A percentile compares a stretch with the other conserved stretches of the same genome.
Conservation (phyloP, 2,329 filamentous ascomycete species). For the Aspergillaceae sp. region DNA sequence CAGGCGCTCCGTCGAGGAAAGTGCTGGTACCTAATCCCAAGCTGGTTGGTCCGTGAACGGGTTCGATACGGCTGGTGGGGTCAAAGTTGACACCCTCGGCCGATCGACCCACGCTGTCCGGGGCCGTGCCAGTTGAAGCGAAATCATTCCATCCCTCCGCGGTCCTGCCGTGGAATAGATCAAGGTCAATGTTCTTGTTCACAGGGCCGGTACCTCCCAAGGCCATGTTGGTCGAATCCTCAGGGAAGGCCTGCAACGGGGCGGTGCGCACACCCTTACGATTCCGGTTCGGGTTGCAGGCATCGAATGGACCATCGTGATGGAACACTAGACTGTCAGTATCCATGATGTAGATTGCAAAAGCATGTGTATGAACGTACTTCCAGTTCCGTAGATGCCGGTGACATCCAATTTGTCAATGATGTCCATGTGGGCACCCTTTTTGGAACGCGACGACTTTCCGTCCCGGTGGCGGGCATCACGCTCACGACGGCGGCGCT, state of each 20-base stretch:
- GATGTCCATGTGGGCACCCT: constrained; percentile 57
- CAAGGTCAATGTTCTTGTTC: constrained; percentile 72
- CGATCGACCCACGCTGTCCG: constrained; percentile 15
- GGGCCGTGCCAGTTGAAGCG: constrained; percentile 38
- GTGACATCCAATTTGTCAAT: constrained; percentile 97
- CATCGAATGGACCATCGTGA: constrained; percentile 95
- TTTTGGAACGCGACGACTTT: constrained; percentile 29
- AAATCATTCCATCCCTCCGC: constrained; percentile 86
- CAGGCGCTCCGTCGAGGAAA: constrained; percentile 88
- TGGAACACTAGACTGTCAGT: constrained; percentile 64
- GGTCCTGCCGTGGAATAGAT: constrained; percentile 75
- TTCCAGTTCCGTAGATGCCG: constrained; percentile 84
- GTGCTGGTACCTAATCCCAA: constrained; percentile 86
- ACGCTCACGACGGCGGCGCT: constrained; percentile 43
- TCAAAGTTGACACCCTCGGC: constrained; percentile 50
- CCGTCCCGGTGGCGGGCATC: constrained; percentile 35
- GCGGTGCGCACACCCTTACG: constrained; percentile 71
- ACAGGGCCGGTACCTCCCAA: constrained; percentile 80
- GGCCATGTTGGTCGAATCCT: constrained; percentile 84
- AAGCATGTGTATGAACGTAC: constrained; percentile 46
- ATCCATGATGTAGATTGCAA: neutral
- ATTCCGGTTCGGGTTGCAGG: constrained; percentile 90
- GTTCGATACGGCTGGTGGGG: constrained; percentile 56
- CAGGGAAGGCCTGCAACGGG: constrained; percentile 93
- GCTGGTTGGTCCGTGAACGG: constrained; percentile 75